Percentiles rank a stretch among this genome's conserved stretches.
Conservation (phyloP, 2,329 filamentous ascomycete species). For the Fusarium sp. region DNA sequence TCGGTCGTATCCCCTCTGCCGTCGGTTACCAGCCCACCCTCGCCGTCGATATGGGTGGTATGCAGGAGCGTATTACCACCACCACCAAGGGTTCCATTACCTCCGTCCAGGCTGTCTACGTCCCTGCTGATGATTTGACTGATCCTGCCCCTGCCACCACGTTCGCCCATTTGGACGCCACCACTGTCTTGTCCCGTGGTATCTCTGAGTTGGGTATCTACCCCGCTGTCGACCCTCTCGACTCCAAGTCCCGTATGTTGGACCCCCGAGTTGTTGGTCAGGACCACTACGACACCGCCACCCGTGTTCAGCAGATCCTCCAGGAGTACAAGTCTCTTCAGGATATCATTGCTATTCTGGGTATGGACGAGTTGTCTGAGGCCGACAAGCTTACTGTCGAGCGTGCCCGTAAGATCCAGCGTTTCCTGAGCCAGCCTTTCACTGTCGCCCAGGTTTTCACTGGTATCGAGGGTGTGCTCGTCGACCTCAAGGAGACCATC, state of each 20-base stretch:
- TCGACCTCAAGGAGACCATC: conserved; percentile 99
- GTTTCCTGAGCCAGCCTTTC: conserved; percentile 99
- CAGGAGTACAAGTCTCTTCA: conserved; percentile 99
- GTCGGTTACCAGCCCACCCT: conserved; percentile 99
- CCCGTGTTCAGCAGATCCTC: conserved; percentile 97
- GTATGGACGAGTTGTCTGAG: conserved; percentile 99
- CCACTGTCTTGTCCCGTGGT: conserved; percentile 99
- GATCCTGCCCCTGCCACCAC: conserved; percentile 99
- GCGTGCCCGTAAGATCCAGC: conserved; percentile 99
- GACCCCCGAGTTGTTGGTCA: conserved; percentile 98
- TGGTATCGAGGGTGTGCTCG: conserved; percentile 94
- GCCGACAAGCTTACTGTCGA: conserved; percentile 99
- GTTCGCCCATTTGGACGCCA: conserved; percentile 99
- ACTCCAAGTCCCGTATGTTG: conserved; percentile 99
- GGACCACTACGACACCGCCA: conserved; percentile 96
- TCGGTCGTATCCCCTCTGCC: conserved; percentile 99
- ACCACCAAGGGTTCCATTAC: conserved; percentile 99
- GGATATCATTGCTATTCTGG: conserved; percentile 99
- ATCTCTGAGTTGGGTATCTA: conserved; percentile 99
- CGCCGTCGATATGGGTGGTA: conserved; percentile 97
- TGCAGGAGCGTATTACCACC: conserved; percentile 99
- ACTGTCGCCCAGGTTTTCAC: conserved; percentile 87
- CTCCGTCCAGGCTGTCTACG: conserved; percentile 99
- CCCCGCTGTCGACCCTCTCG: conserved; percentile 98
- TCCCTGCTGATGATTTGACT: conserved; percentile 99